Evolutionary conservation across 116 monocot species (phyloP), one percentile per base, ranked within the genome.

Genomic region (Posidonia oceanica): DNA sequence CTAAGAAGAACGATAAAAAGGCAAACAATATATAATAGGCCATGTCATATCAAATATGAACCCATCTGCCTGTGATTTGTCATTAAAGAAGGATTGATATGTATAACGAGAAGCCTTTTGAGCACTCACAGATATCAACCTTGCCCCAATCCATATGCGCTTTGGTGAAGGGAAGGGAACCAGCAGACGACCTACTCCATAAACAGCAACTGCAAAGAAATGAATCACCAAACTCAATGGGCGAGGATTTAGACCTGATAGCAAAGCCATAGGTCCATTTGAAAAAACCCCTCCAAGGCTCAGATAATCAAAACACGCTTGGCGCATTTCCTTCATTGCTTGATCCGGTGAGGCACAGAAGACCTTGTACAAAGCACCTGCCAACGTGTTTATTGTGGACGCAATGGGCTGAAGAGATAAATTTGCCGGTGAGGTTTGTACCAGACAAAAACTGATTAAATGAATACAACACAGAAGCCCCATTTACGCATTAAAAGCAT

Each of bases 301-400:
- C 54, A 93, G 73, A 64, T 93, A 88, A 59, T 88, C 88, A 69
- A 93, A 93, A 66, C 84, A 93, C 8, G 89, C 89, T 71, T 89
- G 69, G 10, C 86, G 86, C 86, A 93, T 84, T 51, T 93, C 89
- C 36, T 76, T 89, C 76, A 73, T 78, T 12, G 85, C 94, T 41
- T 69, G 68, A 65, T 94, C 94, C 18, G 89, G 60, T 21, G 94
- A 90, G 14, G 87, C 79, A 63, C 87, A 73, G 74, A 94, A 90
- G 51, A 94, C 89, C 67, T 89, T 78, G 78, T 94, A 89, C 20
- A 94, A 66, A 2, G 94, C 90, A 71, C 85, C 90, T 17, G 94
- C 94, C 64, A 94, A 67, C 0, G 94, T 90, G 67, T 94, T 94
- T 71, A 94, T 94, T 12, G 94, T 94, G 62, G 94, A 94, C 29